Conservation (phyloP, 768 basidiomycete species). For the Tylopilus plumbeoviolaceoides region DNA sequence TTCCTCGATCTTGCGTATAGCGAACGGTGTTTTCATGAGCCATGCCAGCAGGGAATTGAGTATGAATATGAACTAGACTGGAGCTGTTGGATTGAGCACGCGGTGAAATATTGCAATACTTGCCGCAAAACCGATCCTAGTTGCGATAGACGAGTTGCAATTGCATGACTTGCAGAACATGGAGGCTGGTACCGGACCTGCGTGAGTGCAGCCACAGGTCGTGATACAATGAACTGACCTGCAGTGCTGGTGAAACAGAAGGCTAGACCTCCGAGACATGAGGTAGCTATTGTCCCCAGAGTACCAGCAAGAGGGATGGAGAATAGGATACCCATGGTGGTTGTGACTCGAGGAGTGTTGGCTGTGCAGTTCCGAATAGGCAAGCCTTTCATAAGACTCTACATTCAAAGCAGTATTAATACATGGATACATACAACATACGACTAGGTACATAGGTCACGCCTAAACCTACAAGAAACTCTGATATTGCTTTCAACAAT, state of each 20-base stretch:
- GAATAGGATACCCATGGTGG: slow-evolving; percentile 65
- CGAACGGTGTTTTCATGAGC: slow-evolving; percentile 90
- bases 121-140: slow-evolving; percentile 92
- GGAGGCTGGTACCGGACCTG: slow-evolving; percentile 50
- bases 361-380: slow-evolving; percentile 1
- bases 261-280: slow-evolving; percentile 77
- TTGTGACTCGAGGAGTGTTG: not conserved
- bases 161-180: slow-evolving; percentile 99
- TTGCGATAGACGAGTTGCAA: slow-evolving; percentile 98
- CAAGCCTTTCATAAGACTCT: not conserved
- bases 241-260: slow-evolving; percentile 87
- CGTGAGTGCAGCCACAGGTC: slow-evolving; percentile 6
- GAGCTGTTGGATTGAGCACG: not conserved
- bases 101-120: slow-evolving; percentile 22
- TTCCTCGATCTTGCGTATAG: slow-evolving; percentile 83
- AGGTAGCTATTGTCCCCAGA: slow-evolving; percentile 69
- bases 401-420: too few relatives aligned
- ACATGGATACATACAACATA: not conserved
- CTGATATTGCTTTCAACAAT: not conserved
- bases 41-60: slow-evolving; percentile 95
- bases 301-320: slow-evolving; percentile 70
- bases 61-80: slow-evolving; percentile 83
- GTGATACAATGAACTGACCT: slow-evolving; percentile 41
- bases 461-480: not conserved
- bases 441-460: not conserved